Percentiles rank a stretch among this genome's conserved stretches.
Evolutionary conservation across 2,329 filamentous ascomycete genomes (phyloP).

Genomic region (Arthrobotrys megalospora): DNA sequence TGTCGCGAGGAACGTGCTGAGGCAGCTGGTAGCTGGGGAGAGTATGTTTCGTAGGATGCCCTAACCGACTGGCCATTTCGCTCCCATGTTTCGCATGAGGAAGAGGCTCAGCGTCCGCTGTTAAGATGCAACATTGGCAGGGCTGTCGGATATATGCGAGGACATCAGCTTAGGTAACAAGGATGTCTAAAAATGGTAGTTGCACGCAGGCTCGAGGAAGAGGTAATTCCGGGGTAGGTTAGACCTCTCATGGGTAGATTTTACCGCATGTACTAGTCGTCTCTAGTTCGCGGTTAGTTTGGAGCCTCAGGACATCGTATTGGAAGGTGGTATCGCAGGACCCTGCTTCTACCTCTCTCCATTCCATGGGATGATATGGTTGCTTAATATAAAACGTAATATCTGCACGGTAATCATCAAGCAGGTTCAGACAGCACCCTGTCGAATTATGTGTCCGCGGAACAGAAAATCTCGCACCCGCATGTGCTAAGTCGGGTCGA

Average conservation of each 20-base stretch:
- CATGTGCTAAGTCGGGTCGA: constrained; percentile 17
- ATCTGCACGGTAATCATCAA: constrained; percentile 25
- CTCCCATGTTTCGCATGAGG: neutral
- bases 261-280: too few species aligned
- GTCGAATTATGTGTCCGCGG: neutral
- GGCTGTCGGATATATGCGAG: neutral
- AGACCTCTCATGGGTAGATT: neutral
- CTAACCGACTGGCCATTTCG: neutral
- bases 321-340: constrained; percentile 12
- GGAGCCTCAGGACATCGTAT: constrained; percentile 2
- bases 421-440: neutral
- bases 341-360: neutral
- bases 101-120: neutral
- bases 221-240: neutral
- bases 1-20: neutral
- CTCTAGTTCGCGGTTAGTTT: neutral
- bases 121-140: constrained; percentile 3
- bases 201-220: neutral
- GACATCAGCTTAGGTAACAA: constrained; percentile 2
- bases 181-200: constrained; percentile 10
- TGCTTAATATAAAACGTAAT: constrained; percentile 13
- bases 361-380: neutral
- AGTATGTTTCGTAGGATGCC: neutral
- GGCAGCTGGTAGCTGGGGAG: neutral
- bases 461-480: constrained; percentile 2